Percentiles rank a stretch among this genome's conserved stretches.
These are phyloP conservation scores for Naganishia vishniacii DNA, from an alignment of 768 basidiomycete genomes.

Conservation along the genomic window DNA sequence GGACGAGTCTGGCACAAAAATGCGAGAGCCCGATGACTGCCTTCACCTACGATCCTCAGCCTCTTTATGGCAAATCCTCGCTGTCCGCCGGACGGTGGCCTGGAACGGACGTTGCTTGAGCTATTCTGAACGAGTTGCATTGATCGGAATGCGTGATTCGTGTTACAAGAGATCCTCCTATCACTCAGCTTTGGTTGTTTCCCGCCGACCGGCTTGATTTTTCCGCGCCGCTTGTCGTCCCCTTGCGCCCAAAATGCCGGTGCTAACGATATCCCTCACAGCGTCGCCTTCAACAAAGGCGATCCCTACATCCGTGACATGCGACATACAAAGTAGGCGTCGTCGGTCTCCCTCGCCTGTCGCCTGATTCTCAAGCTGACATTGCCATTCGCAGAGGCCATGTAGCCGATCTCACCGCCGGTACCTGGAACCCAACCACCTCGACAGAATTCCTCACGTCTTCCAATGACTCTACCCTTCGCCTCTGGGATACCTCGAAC, in stretches of 20 bases:
- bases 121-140: too few relatives aligned
- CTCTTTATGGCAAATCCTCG: too few relatives aligned
- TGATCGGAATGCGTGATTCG: too few relatives aligned
- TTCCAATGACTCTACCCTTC: conserved; percentile 93
- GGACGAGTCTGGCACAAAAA: too few relatives aligned
- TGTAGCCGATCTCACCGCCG: conserved; percentile 82
- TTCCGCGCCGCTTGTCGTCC: too few relatives aligned
- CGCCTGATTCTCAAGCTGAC: not conserved
- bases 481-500: conserved; percentile 91
- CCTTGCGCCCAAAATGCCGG: not conserved
- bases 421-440: conserved; percentile 89
- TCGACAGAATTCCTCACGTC: conserved; percentile 77
- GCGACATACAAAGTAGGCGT: conserved; percentile 88
- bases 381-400: conserved; percentile 63
- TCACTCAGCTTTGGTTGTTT: too few relatives aligned
- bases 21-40: too few relatives aligned
- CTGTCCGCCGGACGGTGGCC: too few relatives aligned
- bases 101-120: too few relatives aligned
- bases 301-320: conserved; percentile 98
- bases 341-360: not conserved
- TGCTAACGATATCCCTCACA: not conserved
- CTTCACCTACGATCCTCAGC: too few relatives aligned
- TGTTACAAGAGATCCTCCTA: too few relatives aligned
- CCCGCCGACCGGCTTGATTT: too few relatives aligned
- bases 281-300: conserved; percentile 66